Evolutionary conservation across 176 grass and related monocot genomes (phyloP), one percentile per base, ranked within the genome.

Genomic region (Oryza coarctata): DNA sequence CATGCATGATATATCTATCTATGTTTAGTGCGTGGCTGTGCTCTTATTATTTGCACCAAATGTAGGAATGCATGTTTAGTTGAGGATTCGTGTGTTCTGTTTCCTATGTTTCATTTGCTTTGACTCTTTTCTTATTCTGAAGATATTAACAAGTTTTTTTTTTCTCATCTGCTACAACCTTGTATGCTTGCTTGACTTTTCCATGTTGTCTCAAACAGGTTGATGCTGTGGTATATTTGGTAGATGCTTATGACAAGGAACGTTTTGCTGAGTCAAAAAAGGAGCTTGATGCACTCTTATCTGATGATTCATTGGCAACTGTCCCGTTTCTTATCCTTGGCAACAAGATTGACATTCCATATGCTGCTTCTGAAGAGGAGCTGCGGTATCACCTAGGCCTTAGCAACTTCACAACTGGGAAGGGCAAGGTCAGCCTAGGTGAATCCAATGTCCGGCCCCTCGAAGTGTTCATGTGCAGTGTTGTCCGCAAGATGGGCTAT

Each of bases 401-500:
- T 73, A 90, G 65, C 82, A 93, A 93, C 84, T 93, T 93, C 82
- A 93, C 91, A 65, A 93, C 91, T 3, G 88, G 91, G 63, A 93
- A 93, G 87, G 91, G 88, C 82, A 93, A 93, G 71, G 91, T 93
- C 50, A 93, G 82, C 82, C 91, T 93, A 32, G 78, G 9, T 0
- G 91, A 93, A 55, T 93, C 91, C 69, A 93, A 90, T 26, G 91
- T 93, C 29, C 85, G 91, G 6, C 88, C 91, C 62, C 91, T 93
- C 39, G 91, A 93, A 70, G 87, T 93, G 57, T 93, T 93, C 82
- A 93, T 93, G 91, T 93, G 91, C 88, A 93, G 91, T 68, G 86
- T 93, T 75, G 91, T 93, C 58, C 88, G 91, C 78, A 93, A 93
- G 78, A 93, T 93, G 91, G 91, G 91, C n/a, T 93, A 93, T 45